Conservation (phyloP, 176 grass and related monocot genomes). For the Carex cristatella region DNA sequence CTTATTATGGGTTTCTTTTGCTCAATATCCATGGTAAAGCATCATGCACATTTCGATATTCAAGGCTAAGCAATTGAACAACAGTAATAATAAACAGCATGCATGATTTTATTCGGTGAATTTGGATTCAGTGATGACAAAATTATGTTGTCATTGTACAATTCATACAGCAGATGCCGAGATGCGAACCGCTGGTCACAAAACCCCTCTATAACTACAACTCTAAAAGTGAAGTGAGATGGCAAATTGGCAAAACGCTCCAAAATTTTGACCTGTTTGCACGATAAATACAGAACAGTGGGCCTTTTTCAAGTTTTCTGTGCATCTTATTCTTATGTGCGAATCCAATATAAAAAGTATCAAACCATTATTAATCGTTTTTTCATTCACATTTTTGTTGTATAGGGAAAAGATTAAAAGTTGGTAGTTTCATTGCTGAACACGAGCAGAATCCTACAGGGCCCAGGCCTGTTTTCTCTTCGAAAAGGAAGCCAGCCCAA, state of each 20-base stretch:
- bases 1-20: not conserved
- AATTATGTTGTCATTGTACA: too few species aligned
- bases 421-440: not conserved
- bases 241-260: too few species aligned
- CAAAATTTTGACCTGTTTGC: too few species aligned
- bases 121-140: too few species aligned
- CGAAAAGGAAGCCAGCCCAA: not conserved
- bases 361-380: not conserved
- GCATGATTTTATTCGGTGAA: too few species aligned
- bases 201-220: too few species aligned
- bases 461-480: not conserved
- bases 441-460: not conserved
- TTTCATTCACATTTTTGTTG: not conserved
- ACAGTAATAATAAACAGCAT: not conserved
- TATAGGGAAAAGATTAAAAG: not conserved
- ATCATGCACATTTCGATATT: not conserved
- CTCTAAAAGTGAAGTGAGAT: too few species aligned
- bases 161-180: too few species aligned
- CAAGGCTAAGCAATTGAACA: not conserved
- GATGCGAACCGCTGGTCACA: too few species aligned
- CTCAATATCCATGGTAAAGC: not conserved
- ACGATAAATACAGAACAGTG: too few species aligned
- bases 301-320: too few species aligned
- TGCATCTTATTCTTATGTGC: not conserved
- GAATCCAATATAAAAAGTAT: not conserved